These are phyloP conservation scores for Colletotrichum echinochloae DNA, from an alignment of 2,329 filamentous ascomycete genomes.

Conservation along the genomic window DNA sequence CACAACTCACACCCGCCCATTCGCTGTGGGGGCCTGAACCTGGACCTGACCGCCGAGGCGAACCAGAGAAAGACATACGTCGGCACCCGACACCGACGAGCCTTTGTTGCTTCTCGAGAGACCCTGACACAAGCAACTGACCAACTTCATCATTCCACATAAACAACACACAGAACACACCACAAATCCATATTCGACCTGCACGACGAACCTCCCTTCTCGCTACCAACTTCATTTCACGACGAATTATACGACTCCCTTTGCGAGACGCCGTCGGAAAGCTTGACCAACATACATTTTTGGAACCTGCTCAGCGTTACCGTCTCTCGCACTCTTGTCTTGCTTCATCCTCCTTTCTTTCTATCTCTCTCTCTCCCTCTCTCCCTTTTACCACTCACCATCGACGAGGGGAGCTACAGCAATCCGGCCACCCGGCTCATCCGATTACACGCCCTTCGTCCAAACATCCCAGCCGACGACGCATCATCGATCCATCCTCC, in stretches of 20 bases:
- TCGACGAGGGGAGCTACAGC: constrained; percentile 8
- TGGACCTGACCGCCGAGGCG: background rate
- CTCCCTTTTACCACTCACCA: background rate
- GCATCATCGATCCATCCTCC: background rate
- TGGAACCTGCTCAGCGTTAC: background rate
- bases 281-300: background rate
- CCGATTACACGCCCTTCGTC: constrained; percentile 19
- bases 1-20: background rate
- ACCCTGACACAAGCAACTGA: constrained; percentile 24
- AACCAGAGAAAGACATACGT: background rate
- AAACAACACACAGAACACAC: background rate
- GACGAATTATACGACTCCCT: background rate
- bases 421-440: background rate
- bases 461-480: constrained; percentile 17
- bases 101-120: constrained; percentile 8
- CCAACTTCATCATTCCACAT: constrained; percentile 21
- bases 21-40: background rate
- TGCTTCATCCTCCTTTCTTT: background rate
- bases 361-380: background rate
- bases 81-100: background rate
- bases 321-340: background rate
- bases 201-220: background rate
- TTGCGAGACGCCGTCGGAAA: background rate
- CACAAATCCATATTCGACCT: background rate
- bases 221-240: background rate